These are phyloP conservation scores for Calendula officinalis DNA, from an alignment of 129 eudicot species.

Conservation along the genomic window DNA sequence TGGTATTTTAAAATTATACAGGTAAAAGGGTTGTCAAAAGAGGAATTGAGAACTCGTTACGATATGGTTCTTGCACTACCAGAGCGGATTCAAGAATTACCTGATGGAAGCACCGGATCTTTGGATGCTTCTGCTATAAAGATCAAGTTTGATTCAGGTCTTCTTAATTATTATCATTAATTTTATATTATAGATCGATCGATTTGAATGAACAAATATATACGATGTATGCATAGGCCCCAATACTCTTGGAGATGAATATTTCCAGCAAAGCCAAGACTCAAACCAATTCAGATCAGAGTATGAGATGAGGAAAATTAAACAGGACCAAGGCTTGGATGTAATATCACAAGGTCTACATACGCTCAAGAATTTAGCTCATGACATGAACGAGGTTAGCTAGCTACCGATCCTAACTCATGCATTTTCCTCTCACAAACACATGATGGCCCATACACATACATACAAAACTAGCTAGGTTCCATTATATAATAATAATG, in stretches of 20 bases:
- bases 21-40: slow-evolving; percentile 62
- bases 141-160: slow-evolving; percentile 54
- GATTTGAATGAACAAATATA: background rate
- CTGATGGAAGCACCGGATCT: slow-evolving; percentile 47
- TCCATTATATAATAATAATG: no score
- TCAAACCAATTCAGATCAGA: slow-evolving; percentile 50
- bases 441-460: no score
- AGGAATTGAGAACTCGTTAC: slow-evolving; percentile 42
- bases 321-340: slow-evolving; percentile 69
- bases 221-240: slow-evolving; percentile 35
- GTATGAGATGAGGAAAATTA: slow-evolving; percentile 54
- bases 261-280: slow-evolving; percentile 53
- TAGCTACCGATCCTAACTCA: no score
- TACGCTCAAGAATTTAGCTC: slow-evolving; percentile 58
- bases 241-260: slow-evolving; percentile 34
- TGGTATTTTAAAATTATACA: no score
- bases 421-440: no score
- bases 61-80: slow-evolving; percentile 56
- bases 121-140: slow-evolving; percentile 35
- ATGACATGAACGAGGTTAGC: slow-evolving; percentile 77
- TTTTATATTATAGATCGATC: no score
- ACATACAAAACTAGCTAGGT: no score
- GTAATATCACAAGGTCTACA: slow-evolving; percentile 62
- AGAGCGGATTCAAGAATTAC: slow-evolving; percentile 65
- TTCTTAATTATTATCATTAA: no score